phyloP scores from a whole-genome alignment of 176 grass and related monocot species.

The Oryza glumipatula region DNA sequence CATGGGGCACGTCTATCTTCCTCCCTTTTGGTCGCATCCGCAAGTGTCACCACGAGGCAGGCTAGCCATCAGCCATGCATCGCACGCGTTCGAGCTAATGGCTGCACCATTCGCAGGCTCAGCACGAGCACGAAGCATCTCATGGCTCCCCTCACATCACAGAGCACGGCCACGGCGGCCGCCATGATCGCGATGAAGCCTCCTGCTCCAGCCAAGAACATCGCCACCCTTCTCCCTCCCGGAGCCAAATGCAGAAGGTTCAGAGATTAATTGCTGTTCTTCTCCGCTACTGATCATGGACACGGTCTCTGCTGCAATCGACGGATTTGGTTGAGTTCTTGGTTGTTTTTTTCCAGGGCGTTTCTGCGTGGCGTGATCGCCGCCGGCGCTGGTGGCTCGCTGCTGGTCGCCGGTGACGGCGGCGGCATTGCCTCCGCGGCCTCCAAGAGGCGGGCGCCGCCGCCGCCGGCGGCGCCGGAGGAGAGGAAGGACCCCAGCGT shows the following conservation, averaged over 20 bases:
- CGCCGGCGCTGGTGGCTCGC: slow-evolving; percentile 38
- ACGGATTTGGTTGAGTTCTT: not conserved
- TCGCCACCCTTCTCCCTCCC: not conserved
- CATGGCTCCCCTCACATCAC: not conserved
- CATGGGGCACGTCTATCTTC: slow-evolving; percentile 52
- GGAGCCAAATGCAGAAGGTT: slow-evolving; percentile 45
- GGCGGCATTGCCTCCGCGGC: slow-evolving; percentile 47
- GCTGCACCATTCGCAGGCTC: too few relatives aligned
- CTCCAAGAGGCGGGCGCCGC: slow-evolving; percentile 57
- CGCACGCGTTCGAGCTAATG: not conserved
- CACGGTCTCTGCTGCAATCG: not conserved
- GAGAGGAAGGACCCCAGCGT: slow-evolving; percentile 68
- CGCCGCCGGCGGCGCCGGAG: slow-evolving; percentile 17
- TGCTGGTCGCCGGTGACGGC: slow-evolving; percentile 31
- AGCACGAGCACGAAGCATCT: not conserved
- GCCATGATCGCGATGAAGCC: not conserved
- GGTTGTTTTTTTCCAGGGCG: slow-evolving; percentile 27
- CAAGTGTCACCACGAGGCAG: not conserved
- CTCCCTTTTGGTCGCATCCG: not conserved
- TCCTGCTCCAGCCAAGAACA: slow-evolving; percentile 15
- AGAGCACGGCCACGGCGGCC: slow-evolving; percentile 2
- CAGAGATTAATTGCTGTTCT: not conserved
- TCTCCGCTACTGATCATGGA: not conserved
- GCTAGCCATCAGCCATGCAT: too few relatives aligned
- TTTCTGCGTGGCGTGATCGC: slow-evolving; percentile 55